These are phyloP conservation scores for Alternaria dauci DNA, from an alignment of 2,329 filamentous ascomycete species.

Conservation along the genomic window DNA sequence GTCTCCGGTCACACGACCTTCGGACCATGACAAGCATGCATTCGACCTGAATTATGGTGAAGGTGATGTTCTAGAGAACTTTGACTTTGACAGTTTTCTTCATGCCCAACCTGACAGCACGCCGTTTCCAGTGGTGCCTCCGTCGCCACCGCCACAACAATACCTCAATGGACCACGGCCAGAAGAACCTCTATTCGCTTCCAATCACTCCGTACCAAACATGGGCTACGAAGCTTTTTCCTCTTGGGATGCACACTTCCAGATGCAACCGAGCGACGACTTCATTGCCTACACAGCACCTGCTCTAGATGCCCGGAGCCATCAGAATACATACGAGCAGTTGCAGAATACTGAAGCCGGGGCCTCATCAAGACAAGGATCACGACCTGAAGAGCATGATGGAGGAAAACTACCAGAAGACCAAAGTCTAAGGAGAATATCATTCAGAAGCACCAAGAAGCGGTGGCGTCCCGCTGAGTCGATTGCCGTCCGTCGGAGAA, in stretches of 20 bases:
- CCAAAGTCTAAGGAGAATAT: too few relatives aligned
- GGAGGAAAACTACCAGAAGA: too few relatives aligned
- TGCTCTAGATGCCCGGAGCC: slow-evolving; percentile 75
- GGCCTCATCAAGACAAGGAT: too few relatives aligned
- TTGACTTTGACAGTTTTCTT: background rate
- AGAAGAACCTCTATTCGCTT: background rate
- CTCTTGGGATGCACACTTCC: slow-evolving; percentile 68
- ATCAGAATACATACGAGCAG: slow-evolving; percentile 39
- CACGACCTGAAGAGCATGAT: too few relatives aligned
- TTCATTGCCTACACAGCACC: slow-evolving; percentile 88
- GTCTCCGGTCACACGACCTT: background rate
- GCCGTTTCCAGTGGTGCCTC: background rate
- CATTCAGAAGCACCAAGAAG: too few relatives aligned
- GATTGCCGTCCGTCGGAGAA: background rate
- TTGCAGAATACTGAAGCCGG: slow-evolving; percentile 47
- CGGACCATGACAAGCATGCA: accelerated
- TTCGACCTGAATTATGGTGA: background rate
- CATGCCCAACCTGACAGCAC: background rate
- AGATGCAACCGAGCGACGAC: slow-evolving; percentile 72
- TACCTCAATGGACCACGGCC: background rate
- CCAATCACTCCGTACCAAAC: too few relatives aligned
- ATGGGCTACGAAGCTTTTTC: too few relatives aligned
- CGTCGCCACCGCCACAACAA: background rate
- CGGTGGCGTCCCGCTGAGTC: too few relatives aligned
- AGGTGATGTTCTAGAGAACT: background rate